These are phyloP conservation scores for Opeltia flavorubescens DNA, from an alignment of 495 filamentous ascomycete species.

Conservation along the genomic window DNA sequence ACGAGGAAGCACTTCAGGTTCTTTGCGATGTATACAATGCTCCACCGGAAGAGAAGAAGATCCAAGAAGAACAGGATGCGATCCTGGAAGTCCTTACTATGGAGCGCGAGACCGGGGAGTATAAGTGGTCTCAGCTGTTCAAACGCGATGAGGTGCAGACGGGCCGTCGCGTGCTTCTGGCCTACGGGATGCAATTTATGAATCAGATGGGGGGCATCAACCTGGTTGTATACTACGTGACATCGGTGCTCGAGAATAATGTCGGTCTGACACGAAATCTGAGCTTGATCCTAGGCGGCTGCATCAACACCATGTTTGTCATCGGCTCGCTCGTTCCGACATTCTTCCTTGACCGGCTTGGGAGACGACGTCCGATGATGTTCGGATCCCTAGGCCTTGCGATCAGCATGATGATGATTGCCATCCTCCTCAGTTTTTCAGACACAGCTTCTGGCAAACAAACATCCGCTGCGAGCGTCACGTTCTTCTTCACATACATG, in stretches of 20 bases:
- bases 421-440: conserved; percentile 30
- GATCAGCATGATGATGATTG: conserved; percentile 37
- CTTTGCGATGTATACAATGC: conserved; percentile 35
- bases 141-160: conserved; percentile 37
- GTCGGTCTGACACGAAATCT: conserved; percentile 37
- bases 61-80: conserved; percentile 28
- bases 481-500: conserved; percentile 38
- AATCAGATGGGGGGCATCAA: conserved; percentile 29
- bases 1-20: conserved; percentile 32
- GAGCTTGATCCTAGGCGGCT: conserved; percentile 36
- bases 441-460: conserved; percentile 16
- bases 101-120: conserved; percentile 29
- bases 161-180: conserved; percentile 34
- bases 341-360: conserved; percentile 36
- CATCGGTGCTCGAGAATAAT: conserved; percentile 35
- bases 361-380: conserved; percentile 46
- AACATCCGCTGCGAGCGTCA: conserved; percentile 25
- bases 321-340: conserved; percentile 32
- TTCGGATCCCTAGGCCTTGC: conserved; percentile 34
- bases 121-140: conserved; percentile 33
- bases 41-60: conserved; percentile 24
- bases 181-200: conserved; percentile 32
- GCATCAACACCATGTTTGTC: conserved; percentile 28
- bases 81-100: conserved; percentile 32
- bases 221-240: conserved; percentile 40